These are phyloP conservation scores for Dinochytrium kinnereticum DNA, from an alignment of 371 early-diverging fungal species.

Conservation along the genomic window DNA sequence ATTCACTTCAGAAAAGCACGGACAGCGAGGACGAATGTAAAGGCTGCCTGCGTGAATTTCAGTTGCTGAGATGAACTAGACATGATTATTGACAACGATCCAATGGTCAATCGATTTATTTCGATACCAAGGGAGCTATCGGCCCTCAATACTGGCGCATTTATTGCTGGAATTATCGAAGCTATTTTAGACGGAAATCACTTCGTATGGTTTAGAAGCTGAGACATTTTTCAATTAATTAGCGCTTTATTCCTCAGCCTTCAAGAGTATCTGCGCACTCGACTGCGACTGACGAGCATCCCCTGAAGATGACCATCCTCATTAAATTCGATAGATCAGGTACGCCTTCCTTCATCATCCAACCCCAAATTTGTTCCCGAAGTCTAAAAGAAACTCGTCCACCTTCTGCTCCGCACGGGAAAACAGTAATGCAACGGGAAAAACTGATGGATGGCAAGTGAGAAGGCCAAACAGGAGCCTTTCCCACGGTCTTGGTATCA, in stretches of 20 bases:
- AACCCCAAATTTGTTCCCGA: neutral
- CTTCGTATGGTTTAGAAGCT: slow-evolving; percentile 69
- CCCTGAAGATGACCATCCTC: slow-evolving; percentile 88
- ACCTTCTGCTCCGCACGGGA: too few relatives aligned
- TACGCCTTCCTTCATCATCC: slow-evolving; percentile 21
- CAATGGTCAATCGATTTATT: slow-evolving; percentile 82
- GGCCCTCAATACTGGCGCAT: slow-evolving; percentile 89
- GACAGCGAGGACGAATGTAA: slow-evolving; percentile 95
- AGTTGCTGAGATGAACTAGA: slow-evolving; percentile 54
- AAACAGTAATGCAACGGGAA: slow-evolving; percentile 48
- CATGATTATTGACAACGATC: slow-evolving; percentile 97
- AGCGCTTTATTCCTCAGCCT: slow-evolving; percentile 61
- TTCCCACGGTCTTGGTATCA: too few relatives aligned
- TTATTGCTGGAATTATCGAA: slow-evolving; percentile 94
- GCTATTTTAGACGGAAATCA: slow-evolving; percentile 89
- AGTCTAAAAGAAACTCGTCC: too few relatives aligned
- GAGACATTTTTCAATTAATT: neutral
- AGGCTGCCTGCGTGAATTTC: slow-evolving; percentile 15
- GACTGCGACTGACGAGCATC: slow-evolving; percentile 87
- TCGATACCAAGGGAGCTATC: slow-evolving; percentile 91
- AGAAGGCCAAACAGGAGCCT: too few relatives aligned
- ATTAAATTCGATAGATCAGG: slow-evolving; percentile 84
- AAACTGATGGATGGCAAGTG: slow-evolving; percentile 38
- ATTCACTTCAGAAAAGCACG: slow-evolving; percentile 88
- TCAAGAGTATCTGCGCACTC: slow-evolving; percentile 94